Conservation (phyloP, 2,329 filamentous ascomycete species). For the Ophiosphaerella narmari region DNA sequence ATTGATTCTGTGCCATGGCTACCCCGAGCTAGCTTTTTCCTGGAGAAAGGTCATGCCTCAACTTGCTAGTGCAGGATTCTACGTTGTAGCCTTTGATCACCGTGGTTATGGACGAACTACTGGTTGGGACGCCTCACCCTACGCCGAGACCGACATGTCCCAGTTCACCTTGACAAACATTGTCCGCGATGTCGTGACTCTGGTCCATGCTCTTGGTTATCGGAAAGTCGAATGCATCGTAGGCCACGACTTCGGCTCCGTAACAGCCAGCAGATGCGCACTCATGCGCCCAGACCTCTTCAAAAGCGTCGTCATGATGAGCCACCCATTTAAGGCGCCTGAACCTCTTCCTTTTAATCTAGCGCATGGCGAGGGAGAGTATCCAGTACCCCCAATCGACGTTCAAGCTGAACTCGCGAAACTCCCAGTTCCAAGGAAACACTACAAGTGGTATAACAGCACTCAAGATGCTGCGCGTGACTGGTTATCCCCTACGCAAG, state of each 20-base stretch:
- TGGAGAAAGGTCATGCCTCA: conserved; percentile 67
- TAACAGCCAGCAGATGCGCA: conserved; percentile 63
- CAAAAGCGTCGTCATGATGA: conserved; percentile 64
- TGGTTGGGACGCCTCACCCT: conserved; percentile 60
- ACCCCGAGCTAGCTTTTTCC: conserved; percentile 70
- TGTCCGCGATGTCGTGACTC: conserved; percentile 64
- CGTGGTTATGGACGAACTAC: conserved; percentile 70
- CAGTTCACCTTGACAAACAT: conserved; percentile 63
- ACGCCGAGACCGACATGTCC: conserved; percentile 58
- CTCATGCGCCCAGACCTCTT: conserved; percentile 69
- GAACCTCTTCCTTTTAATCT: conserved; percentile 56
- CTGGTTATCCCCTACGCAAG: conserved; percentile 56
- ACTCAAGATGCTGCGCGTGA: conserved; percentile 53
- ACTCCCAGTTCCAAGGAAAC: conserved; percentile 64
- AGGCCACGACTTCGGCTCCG: conserved; percentile 70
- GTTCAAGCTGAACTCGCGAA: conserved; percentile 62
- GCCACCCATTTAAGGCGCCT: conserved; percentile 65
- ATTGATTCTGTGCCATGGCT: conserved; percentile 68
- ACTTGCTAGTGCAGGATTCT: conserved; percentile 65
- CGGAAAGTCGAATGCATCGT: conserved; percentile 62
- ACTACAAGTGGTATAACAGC: conserved; percentile 72
- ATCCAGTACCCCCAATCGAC: conserved; percentile 39
- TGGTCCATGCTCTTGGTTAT: conserved; percentile 66
- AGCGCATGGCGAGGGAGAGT: conserved; percentile 35
- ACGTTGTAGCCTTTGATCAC: conserved; percentile 70